A percentile compares a stretch with the other conserved stretches of the same genome.
Evolutionary conservation across 129 eudicot genomes (phyloP).

Genomic region (Pseudognaphalium luteoalbum): DNA sequence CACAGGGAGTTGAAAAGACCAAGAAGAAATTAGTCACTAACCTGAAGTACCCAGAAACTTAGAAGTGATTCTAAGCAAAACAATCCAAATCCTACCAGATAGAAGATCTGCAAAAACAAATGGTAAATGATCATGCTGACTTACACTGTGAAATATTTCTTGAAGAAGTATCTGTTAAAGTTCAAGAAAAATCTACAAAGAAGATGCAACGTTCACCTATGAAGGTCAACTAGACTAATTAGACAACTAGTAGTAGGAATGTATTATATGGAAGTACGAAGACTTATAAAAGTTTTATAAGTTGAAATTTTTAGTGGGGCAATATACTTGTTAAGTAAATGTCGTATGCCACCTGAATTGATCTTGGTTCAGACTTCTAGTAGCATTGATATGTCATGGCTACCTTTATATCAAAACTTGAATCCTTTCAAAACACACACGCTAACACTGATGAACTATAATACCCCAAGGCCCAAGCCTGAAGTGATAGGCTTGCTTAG

Average conservation of each 20-base stretch:
- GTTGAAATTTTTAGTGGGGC: not conserved
- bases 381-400: not conserved
- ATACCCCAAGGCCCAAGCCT: not conserved
- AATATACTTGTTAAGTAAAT: not conserved
- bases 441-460: not conserved
- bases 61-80: conserved; percentile 88
- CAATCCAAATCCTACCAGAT: conserved; percentile 79
- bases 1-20: not conserved
- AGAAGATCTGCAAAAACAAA: conserved; percentile 62
- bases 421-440: not conserved
- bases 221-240: not conserved
- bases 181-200: not conserved
- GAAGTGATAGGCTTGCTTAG: no score
- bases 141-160: not conserved
- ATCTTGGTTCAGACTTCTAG: not conserved
- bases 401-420: not conserved
- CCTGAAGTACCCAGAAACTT: conserved; percentile 99
- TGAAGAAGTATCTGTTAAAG: not conserved
- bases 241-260: not conserved
- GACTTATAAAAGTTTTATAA: not conserved
- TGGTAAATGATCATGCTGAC: conserved; percentile 4
- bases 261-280: not conserved
- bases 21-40: conserved; percentile 34
- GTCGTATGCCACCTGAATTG: not conserved
- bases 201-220: not conserved